Evolutionary conservation across 805 yeast genomes (phyloP), one percentile per base, ranked within the genome.

Genomic region (Lipomyces yamadae): DNA sequence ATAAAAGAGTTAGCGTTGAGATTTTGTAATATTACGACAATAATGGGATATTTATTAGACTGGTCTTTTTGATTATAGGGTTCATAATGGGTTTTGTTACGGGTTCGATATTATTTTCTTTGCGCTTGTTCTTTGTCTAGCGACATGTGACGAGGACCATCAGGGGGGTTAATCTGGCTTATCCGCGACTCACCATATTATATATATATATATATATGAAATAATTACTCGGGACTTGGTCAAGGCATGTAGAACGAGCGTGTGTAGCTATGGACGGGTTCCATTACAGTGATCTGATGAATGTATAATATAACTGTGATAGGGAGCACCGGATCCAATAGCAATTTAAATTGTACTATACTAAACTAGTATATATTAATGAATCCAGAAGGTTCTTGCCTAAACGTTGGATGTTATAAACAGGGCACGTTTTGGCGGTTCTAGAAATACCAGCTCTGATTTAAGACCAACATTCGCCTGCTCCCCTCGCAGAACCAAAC

Each of bases 1-100:
- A 45, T 62, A 39, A 61, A 4, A n/a, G 8, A 15, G 11, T 24
- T 24, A 39, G 8, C 50, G 50, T 24, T 37, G 24, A 15, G 24
- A 29, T 5, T 42, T 11, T 58, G 60, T 58, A 58, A 42, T 58
- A n/a, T 58, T 58, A 58, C 37, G 37, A n/a, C 30, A 30, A 15
- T 57, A 42, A 52, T 29, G 34, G 55, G 34, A 52, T 48, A 10
- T 48, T 10, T 48, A 48, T 48, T 48, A 48, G 53, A 52, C 15
- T 52, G 55, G 34, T 29, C 35, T 29, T 52, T 11, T 52, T 11
- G 30, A 52, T 24, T 11, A 11, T n/a, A 13, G 33, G 34, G 24
- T 18, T 18, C n/a, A 24, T 50, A 50, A 50, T 50, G n/a, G 4
- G 29, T 34, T 34, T 13, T 37, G 39, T 52, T 52, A 29, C 11